Base-by-base conservation (phyloP, 1,284 basidiomycete genomes). In the Tilletiaria anomala region DNA sequence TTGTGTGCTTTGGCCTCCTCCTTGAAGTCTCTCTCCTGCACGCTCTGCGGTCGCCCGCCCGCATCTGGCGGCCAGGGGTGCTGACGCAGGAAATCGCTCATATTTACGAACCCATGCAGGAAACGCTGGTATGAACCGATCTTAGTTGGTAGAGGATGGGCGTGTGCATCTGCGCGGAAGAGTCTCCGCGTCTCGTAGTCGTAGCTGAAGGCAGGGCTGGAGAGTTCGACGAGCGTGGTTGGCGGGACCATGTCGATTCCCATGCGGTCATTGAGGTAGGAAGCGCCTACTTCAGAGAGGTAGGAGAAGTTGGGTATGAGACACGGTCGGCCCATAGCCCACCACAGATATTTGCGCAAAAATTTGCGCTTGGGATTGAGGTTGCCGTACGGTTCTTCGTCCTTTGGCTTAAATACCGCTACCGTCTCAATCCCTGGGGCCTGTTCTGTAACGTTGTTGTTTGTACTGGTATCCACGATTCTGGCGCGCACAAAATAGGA, bases 91-190 rank as follows among this genome's bases (percentile, higher is more conserved):
- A 88, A 89, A 44, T 83, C 81, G 4, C 83, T 83, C 0, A 83
- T 83, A 66, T 89, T 87, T 69, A 78, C 75, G 58, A 76, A 91
- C 12, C 86, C 86, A 48, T 82, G 76, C 54, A 89, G 70, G 68
- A 91, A 91, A 43, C 78, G 78, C 60, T 93, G 86, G 75, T 87
- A 80, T 56, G 82, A 85, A 1, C 87, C 87, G 32, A 87, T 79
- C 70, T 89, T 88, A 43, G 80, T 80, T 17, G 82, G 83, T 15
- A 87, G 26, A 8, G 26, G 12, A 2, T 32, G 14, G 12, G 3
- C 6, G 22, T 12, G 39, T 20, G 11, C 18, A 2, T 18, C 11
- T 4, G 15, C 6, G 21, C 36, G 12, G 5, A 36, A 4, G 12
- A 6, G 52, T 43, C 55, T 87, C n/a, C 61, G 51, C 37, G 61